phyloP scores from a whole-genome alignment of 2,329 filamentous ascomycete genomes.

The Cylindrodendrum hubeiense region DNA sequence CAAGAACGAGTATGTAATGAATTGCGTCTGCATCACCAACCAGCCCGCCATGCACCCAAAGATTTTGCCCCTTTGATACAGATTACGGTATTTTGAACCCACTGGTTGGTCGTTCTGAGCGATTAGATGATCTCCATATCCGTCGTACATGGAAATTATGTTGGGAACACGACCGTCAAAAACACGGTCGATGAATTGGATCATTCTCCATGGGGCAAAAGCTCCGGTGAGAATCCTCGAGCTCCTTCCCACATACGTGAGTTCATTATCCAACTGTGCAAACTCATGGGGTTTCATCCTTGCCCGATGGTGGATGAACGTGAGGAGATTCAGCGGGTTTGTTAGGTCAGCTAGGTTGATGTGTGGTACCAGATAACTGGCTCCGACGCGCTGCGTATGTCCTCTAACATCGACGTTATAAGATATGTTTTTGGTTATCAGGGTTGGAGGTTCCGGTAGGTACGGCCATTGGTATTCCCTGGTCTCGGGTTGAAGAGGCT shows the following conservation, averaged over 20 bases:
- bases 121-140: too few relatives aligned
- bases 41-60: constrained; percentile 33
- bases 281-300: constrained; percentile 25
- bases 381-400: constrained; percentile 24
- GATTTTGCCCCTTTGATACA: neutral
- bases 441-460: neutral
- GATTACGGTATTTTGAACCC: too few relatives aligned
- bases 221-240: constrained; percentile 32
- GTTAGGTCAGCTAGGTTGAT: constrained; percentile 36
- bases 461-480: neutral
- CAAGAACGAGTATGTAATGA: constrained; percentile 33
- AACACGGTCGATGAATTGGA: constrained; percentile 12
- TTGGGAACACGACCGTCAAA: too few relatives aligned
- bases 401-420: constrained; percentile 29
- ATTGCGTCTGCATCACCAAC: constrained; percentile 33
- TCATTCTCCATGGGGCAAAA: constrained; percentile 1
- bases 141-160: too few relatives aligned
- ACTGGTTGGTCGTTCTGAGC: too few relatives aligned
- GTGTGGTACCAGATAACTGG: constrained; percentile 38
- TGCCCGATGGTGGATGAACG: constrained; percentile 38
- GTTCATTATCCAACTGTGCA: constrained; percentile 28
- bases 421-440: neutral
- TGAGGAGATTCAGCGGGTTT: constrained; percentile 30
- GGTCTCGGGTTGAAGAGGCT: too few relatives aligned
- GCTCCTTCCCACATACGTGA: constrained; percentile 34